phyloP scores from a whole-genome alignment of 1,139 yeast species.

The Kurtzmaniella quercitrusa region DNA sequence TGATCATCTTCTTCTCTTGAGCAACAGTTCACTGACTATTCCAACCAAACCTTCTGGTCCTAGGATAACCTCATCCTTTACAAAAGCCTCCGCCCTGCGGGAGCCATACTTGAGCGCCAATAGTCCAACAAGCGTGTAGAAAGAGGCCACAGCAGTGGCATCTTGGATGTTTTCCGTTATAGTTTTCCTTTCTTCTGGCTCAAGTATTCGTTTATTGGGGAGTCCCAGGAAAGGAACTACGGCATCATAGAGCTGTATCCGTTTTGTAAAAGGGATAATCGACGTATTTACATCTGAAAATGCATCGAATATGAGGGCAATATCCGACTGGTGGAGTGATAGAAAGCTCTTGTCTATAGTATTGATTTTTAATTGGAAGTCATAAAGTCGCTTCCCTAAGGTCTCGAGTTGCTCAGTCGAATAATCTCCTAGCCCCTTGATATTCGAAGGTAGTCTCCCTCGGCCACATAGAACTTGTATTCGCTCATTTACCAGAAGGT shows the following conservation, averaged over 20 bases:
- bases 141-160: slow-evolving; percentile 30
- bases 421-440: slow-evolving; percentile 1
- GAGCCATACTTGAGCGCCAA: slow-evolving; percentile 26
- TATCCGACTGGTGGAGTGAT: slow-evolving; percentile 24
- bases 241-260: slow-evolving; percentile 21
- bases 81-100: slow-evolving; percentile 18
- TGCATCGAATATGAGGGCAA: slow-evolving; percentile 16
- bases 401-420: slow-evolving; percentile 16
- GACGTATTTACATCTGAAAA: slow-evolving; percentile 16
- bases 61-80: slow-evolving; percentile 25
- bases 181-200: slow-evolving; percentile 9
- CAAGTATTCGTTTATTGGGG: slow-evolving; percentile 10
- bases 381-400: slow-evolving; percentile 18
- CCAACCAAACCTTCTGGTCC: slow-evolving; percentile 25
- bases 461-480: slow-evolving; percentile 20
- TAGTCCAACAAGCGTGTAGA: slow-evolving; percentile 38
- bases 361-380: slow-evolving; percentile 16
- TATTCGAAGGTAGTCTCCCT: slow-evolving; percentile 9
- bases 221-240: slow-evolving; percentile 31
- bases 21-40: slow-evolving; percentile 12
- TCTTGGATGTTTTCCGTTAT: slow-evolving; percentile 16
- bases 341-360: slow-evolving; percentile 23
- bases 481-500: slow-evolving; percentile 20
- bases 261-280: slow-evolving; percentile 33
- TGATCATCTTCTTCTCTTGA: neutral